Evolutionary conservation across 106 monocot species (phyloP).

Genomic region (Dioscorea alata): DNA sequence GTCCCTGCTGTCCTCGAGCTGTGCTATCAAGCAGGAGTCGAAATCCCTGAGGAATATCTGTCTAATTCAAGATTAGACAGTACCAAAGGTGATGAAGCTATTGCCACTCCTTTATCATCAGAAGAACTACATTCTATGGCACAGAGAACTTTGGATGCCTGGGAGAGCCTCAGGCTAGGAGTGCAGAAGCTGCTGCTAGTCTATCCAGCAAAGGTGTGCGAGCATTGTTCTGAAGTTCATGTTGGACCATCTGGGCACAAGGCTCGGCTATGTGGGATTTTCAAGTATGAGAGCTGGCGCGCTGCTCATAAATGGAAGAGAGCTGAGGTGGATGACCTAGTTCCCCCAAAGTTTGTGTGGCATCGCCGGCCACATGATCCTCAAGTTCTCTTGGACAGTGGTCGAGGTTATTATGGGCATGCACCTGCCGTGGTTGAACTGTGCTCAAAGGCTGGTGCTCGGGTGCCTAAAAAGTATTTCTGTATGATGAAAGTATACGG

Average conservation of each 20-base stretch:
- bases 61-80: neutral
- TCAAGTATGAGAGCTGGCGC: conserved; percentile 64
- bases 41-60: conserved; percentile 31
- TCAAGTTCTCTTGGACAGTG: conserved; percentile 42
- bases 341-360: conserved; percentile 75
- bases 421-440: conserved; percentile 85
- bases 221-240: conserved; percentile 78
- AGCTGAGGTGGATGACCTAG: conserved; percentile 67
- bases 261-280: conserved; percentile 77
- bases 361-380: conserved; percentile 76
- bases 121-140: conserved; percentile 31
- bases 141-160: conserved; percentile 62
- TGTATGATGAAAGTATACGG: conserved; percentile 75
- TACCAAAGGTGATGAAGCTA: neutral
- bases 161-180: conserved; percentile 66
- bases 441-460: conserved; percentile 71
- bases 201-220: conserved; percentile 72
- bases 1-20: conserved; percentile 77
- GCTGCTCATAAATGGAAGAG: conserved; percentile 74
- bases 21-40: conserved; percentile 76
- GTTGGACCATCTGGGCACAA: conserved; percentile 81
- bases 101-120: neutral
- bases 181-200: conserved; percentile 65
- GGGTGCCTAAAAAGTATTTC: conserved; percentile 59
- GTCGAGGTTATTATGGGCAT: conserved; percentile 85